Evolutionary conservation across 1,284 basidiomycete species (phyloP), one percentile per base, ranked within the genome.

Genomic region (Afroboletus lepidellus): DNA sequence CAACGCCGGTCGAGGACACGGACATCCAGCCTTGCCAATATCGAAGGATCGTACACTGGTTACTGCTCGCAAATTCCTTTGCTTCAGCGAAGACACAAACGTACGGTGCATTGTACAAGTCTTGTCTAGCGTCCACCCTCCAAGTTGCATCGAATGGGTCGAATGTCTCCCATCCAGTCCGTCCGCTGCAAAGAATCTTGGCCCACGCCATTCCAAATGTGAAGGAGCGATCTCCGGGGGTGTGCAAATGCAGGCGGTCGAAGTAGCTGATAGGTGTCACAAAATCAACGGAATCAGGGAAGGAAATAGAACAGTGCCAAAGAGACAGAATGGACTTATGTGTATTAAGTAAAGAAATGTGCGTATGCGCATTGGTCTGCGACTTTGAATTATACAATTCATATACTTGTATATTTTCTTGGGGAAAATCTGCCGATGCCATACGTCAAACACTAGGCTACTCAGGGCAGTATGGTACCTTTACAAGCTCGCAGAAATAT

Each of bases 21-120:
- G 81, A 79, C 0, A 82, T 83, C 90, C 87, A 85, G 4, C 87
- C 87, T 65, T 92, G 88, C 77, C 85, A 85, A 0, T 86, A 83
- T n/a, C 89, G 78, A 69, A 90, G 86, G 25, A 90, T 80, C 1
- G 84, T 80, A 60, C 89, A 91, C 63, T 86, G 78, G 48, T 78
- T 82, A 20, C 79, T 81, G 32, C 8, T 34, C 23, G 7, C 47
- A 24, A 41, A 25, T n/a, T n/a, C 24, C 12, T 13, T 11, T 1
- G n/a, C 16, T 34, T 36, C 41, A 41, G 18, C 8, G 7, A 18
- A 29, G 16, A 16, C 25, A 20, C 27, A 23, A 24, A 67, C 77
- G 53, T 61, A 81, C 77, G 77, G 65, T 9, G 72, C 69, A 55
- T 79, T 62, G 61, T 85, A 85, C 54, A 87, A 57, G 61, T 84